Base-by-base conservation (phyloP, 2,329 filamentous ascomycete species). In the Curvularia lunata region DNA sequence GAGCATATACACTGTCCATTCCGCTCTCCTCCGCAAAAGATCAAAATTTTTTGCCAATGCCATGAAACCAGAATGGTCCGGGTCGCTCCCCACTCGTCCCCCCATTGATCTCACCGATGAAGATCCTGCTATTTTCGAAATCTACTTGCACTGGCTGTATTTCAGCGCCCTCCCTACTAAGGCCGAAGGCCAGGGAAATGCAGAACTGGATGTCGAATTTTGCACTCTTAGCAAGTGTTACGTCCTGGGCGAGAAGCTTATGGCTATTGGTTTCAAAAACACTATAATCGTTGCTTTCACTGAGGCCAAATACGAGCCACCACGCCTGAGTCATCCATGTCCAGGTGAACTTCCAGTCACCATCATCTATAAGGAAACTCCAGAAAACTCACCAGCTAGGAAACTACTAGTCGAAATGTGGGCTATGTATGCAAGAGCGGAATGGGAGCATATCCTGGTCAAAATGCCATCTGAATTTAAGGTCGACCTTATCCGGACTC, bases 81-180 rank as follows among this genome's bases (percentile, higher is more conserved):
- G 9, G 23, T 23, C 37, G n/a, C 23, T 16, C 19, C 0, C 30
- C 27, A 19, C 18, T 12, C n/a, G 23, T 13, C 16, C n/a, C n/a
- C 30, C 25, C 5, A 38, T 51, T n/a, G 40, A 30, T 21, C 23
- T 51, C 28, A 41, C 27, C n/a, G 18, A 42, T n/a, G 25, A 42
- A 28, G 37, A 42, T 12, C 23, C 48, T 1, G 37, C 12, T 23
- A 42, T 30, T 21, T 51, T 51, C 37, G 40, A 41, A 1, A 41
- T 51, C 8, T 51, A 42, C 25, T 19, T 46, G 0, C 19, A 52
- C 2, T 52, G 40, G 40, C 2, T 52, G 16, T 52, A 52, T 21
- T 34, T 18, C 32, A 40, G 28, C 23, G 30, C 30, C 16, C 27
- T 47, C n/a, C 30, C 51, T n/a, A 30, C 32, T 12, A 13, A 16